These are phyloP conservation scores for Alternaria incomplexa DNA, from an alignment of 2,329 filamentous ascomycete species.

Conservation along the genomic window DNA sequence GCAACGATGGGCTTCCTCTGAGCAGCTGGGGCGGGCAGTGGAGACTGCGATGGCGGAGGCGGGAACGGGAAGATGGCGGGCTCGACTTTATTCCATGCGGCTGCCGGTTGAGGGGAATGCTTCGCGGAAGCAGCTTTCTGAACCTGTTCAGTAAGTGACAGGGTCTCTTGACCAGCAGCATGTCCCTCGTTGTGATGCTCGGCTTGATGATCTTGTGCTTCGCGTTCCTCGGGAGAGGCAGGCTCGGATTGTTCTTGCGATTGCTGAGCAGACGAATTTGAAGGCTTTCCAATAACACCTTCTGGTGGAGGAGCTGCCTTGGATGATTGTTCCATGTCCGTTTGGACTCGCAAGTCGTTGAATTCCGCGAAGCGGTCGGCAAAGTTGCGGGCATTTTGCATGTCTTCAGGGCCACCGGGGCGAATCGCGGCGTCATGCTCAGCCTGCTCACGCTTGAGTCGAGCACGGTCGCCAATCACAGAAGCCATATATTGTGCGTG, in stretches of 20 bases:
- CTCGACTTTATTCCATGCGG: constrained; percentile 66
- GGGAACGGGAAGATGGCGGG: constrained; percentile 81
- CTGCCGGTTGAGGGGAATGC: constrained; percentile 61
- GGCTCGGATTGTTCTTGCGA: constrained; percentile 28
- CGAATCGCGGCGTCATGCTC: constrained; percentile 57
- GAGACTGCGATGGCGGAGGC: constrained; percentile 76
- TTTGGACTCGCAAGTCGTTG: constrained; percentile 75
- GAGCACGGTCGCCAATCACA: constrained; percentile 67
- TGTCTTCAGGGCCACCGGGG: constrained; percentile 33
- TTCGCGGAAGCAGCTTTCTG: constrained; percentile 73
- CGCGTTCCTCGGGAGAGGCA: constrained; percentile 24
- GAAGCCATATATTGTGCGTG: constrained; percentile 64
- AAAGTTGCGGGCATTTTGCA: constrained; percentile 50
- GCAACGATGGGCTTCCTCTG: constrained; percentile 87
- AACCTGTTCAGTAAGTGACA: constrained; percentile 83
- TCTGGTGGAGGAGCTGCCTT: constrained; percentile 37
- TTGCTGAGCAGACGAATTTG: constrained; percentile 25
- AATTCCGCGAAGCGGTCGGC: constrained; percentile 83
- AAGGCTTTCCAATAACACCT: constrained; percentile 46
- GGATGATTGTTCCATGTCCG: constrained; percentile 61
- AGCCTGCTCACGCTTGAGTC: constrained; percentile 66
- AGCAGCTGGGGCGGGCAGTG: constrained; percentile 85
- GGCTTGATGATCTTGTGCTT: constrained; percentile 20
- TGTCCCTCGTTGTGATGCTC: constrained; percentile 12
- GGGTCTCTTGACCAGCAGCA: constrained; percentile 54